Conservation (phyloP, 164 flowering plant genomes). For the Berberis vulgaris region DNA sequence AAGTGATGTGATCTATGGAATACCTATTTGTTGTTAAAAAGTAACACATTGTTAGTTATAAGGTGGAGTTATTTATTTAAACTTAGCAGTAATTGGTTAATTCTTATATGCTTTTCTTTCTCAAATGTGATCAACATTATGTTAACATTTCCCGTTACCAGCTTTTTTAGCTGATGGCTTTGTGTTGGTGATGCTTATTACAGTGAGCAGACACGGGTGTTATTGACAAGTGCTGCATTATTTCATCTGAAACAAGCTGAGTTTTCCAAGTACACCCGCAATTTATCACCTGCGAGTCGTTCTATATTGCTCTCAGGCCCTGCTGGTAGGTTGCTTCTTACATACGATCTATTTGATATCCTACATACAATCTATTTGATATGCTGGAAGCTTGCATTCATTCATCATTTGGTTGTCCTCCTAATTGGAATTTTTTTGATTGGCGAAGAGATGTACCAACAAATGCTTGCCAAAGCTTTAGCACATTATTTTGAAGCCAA, state of each 20-base stretch:
- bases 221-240: constrained; percentile 90
- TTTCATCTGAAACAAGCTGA: constrained; percentile 81
- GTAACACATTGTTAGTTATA: too few relatives aligned
- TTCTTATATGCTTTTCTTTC: too few relatives aligned
- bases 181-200: constrained; percentile 7
- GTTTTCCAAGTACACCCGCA: constrained; percentile 65
- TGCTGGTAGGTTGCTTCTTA: constrained; percentile 51
- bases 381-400: not conserved
- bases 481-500: constrained; percentile 89
- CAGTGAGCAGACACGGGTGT: constrained; percentile 86
- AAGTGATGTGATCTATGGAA: too few relatives aligned
- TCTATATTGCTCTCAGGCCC: constrained; percentile 93
- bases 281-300: constrained; percentile 88
- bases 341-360: not conserved
- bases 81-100: too few relatives aligned
- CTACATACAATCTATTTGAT: not conserved
- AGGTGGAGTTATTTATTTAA: too few relatives aligned
- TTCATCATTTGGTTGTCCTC: not conserved
- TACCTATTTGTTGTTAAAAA: too few relatives aligned
- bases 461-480: constrained; percentile 96
- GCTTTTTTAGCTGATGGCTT: not conserved
- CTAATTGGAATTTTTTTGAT: constrained; percentile 8
- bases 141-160: not conserved
- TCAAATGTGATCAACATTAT: too few relatives aligned
- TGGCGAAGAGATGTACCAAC: constrained; percentile 78